Evolutionary conservation across 371 early-diverging fungal genomes (phyloP).

Genomic region (Haplosporangium sp.): DNA sequence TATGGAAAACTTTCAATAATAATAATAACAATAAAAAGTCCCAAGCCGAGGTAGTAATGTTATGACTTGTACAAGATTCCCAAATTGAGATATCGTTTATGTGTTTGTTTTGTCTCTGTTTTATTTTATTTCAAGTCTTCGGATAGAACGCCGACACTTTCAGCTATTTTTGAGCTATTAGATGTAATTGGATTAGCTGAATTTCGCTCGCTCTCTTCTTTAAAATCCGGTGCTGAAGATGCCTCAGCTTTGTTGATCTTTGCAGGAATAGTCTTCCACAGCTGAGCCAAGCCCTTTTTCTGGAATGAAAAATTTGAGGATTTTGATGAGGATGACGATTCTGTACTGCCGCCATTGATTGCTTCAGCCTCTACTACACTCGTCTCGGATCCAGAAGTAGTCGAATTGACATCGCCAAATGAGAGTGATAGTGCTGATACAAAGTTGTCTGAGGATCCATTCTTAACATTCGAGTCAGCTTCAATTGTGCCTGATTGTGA

Average conservation of each 20-base stretch:
- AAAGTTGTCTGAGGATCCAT: too few relatives aligned
- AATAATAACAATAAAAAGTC: too few relatives aligned
- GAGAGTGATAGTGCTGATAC: not conserved
- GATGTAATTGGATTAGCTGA: not conserved
- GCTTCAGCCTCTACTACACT: not conserved
- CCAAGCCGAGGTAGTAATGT: too few relatives aligned
- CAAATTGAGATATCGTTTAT: too few relatives aligned
- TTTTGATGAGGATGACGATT: not conserved
- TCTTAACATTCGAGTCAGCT: not conserved
- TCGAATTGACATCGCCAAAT: not conserved
- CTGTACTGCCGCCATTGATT: not conserved
- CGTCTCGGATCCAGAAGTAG: not conserved
- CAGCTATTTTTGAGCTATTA: not conserved
- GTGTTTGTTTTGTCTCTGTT: not conserved
- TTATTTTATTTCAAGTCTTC: not conserved
- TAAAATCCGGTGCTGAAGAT: not conserved
- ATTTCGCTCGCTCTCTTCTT: not conserved
- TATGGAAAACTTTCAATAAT: not conserved
- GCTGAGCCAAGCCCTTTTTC: constrained; percentile 30
- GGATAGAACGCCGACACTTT: not conserved
- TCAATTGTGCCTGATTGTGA: not conserved
- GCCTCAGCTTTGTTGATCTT: constrained; percentile 20
- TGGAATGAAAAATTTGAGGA: constrained; percentile 6
- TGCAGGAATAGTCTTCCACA: constrained; percentile 40
- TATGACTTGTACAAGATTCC: too few relatives aligned